A percentile compares a stretch with the other conserved stretches of the same genome.
phyloP scores from a whole-genome alignment of 1,284 basidiomycete species.

The Puccinia triticina region DNA sequence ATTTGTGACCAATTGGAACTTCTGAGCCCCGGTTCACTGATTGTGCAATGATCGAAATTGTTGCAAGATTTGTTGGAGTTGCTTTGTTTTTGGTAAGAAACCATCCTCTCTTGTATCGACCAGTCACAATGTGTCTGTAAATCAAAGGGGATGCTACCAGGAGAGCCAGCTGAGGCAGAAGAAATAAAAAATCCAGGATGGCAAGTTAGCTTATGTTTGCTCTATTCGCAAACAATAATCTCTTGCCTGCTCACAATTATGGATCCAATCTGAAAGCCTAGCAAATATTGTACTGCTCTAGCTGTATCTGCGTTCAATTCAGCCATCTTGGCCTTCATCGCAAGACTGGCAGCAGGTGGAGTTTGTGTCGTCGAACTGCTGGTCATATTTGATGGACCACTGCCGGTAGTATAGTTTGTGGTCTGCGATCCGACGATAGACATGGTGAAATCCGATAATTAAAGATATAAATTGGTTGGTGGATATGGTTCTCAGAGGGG shows the following conservation, averaged over 20 bases:
- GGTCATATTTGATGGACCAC: too few relatives aligned
- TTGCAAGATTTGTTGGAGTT: neutral
- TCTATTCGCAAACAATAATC: neutral
- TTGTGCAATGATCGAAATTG: neutral
- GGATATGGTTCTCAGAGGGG: too few relatives aligned
- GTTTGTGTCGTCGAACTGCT: too few relatives aligned
- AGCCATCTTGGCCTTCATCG: neutral
- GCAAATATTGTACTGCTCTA: neutral
- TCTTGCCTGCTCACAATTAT: neutral
- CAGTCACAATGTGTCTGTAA: slow-evolving; percentile 4
- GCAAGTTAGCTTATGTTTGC: neutral
- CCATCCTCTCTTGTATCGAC: slow-evolving; percentile 37
- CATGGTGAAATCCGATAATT: too few relatives aligned
- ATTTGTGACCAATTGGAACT: slow-evolving; percentile 3
- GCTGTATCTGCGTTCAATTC: neutral
- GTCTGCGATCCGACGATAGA: too few relatives aligned
- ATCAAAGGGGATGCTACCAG: slow-evolving; percentile 26
- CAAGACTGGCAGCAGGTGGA: too few relatives aligned
- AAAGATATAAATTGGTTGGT: too few relatives aligned
- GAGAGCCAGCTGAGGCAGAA: slow-evolving; percentile 6
- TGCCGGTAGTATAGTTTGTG: too few relatives aligned
- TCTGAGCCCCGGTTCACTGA: neutral
- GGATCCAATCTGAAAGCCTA: neutral
- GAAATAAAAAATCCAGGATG: neutral
- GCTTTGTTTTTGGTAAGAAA: slow-evolving; percentile 12